phyloP scores from a whole-genome alignment of 2,329 filamentous ascomycete genomes.

The Fusarium sp. region DNA sequence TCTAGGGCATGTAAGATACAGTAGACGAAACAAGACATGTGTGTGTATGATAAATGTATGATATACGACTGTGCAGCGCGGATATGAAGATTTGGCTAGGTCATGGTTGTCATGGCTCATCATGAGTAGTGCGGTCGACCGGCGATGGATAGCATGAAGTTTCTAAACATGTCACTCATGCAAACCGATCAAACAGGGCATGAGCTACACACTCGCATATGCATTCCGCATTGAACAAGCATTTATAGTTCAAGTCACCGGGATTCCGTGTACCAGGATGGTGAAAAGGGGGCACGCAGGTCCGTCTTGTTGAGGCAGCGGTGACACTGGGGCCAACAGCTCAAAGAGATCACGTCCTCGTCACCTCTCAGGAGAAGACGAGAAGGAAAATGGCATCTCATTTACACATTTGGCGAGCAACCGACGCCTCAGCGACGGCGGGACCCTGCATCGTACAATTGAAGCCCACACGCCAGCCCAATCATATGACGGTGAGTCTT shows the following conservation, averaged over 20 bases:
- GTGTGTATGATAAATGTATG: constrained; percentile 4
- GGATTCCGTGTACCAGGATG: not conserved
- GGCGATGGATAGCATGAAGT: not conserved
- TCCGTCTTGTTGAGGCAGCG: not conserved
- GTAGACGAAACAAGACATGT: constrained; percentile 24
- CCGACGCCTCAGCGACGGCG: constrained; percentile 16
- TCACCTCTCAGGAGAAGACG: not conserved
- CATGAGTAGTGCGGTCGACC: not conserved
- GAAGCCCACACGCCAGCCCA: constrained; percentile 14
- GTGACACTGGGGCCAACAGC: not conserved
- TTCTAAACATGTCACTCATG: not conserved
- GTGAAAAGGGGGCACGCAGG: not conserved
- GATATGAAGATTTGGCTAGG: not conserved
- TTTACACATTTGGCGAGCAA: constrained; percentile 6
- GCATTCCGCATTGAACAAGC: not conserved
- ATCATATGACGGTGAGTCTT: constrained; percentile 26
- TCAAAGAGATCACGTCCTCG: not conserved
- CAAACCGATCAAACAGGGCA: not conserved
- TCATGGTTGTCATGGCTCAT: not conserved
- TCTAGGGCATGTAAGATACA: constrained; percentile 45
- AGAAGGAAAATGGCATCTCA: not conserved
- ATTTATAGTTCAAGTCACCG: not conserved
- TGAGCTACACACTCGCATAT: not conserved
- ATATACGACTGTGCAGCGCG: not conserved
- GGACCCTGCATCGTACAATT: constrained; percentile 29